Evolutionary conservation across 1,284 basidiomycete genomes (phyloP), one percentile per base, ranked within the genome.

Genomic region (Mycosarcoma mackinlayi): DNA sequence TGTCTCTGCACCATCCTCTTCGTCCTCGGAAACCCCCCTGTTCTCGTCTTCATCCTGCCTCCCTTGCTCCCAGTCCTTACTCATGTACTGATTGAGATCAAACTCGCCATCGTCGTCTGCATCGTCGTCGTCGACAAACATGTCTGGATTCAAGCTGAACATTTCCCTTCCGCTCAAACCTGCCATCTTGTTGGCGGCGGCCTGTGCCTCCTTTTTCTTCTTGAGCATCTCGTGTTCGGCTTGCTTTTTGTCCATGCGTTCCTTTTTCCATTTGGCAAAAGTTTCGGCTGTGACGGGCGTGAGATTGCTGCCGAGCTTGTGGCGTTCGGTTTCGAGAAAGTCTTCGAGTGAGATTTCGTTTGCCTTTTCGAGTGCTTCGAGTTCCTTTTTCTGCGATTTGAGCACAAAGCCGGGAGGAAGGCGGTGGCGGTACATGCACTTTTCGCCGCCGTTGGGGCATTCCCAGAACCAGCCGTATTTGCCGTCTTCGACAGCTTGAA

Each of bases 241-340:
- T 92, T 85, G 48, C 63, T 91, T 96, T 86, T 80, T 80, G 51
- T 81, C 79, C 63, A 75, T 58, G 3, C 80, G 49, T 42, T 80
- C 70, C 63, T 90, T 91, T 85, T 98, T 98, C 96, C 95, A 99
- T 50, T 88, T 86, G 0, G 92, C 91, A 80, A 99, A 99, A 0
- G 90, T 86, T 83, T 98, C 96, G 6, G 87, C 88, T 0, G 94
- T 98, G n/a, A 98, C 93, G 1, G 95, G 96, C 8, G 96, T 98
- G 47, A 98, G 86, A 79, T 94, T 79, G 23, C 65, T 23, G 3
- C 80, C 80, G 3, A 82, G 65, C 53, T 81, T 79, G 86, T 98
- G 95, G 53, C 95, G 90, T 91, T 96, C 93, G 88, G 97, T 94
- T 85, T 99, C 95, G 60, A 99, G 84, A 86, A 99, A 99, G 75